Evolutionary conservation across 1,284 basidiomycete species (phyloP).

Genomic region (Boletus semigastroideus): DNA sequence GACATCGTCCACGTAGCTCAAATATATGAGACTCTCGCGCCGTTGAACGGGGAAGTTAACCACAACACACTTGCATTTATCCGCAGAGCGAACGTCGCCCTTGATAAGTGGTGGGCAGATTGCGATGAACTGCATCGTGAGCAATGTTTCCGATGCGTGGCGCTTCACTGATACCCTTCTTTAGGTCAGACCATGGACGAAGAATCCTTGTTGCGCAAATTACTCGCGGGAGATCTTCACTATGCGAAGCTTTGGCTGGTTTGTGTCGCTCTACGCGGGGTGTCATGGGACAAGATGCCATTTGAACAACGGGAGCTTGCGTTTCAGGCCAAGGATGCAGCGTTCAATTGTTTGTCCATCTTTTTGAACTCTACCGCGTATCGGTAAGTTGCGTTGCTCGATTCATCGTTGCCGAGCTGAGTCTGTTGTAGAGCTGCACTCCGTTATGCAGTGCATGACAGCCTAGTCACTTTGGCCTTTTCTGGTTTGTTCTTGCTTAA

Average conservation of each 20-base stretch:
- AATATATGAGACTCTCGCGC: constrained; percentile 85
- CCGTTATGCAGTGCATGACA: constrained; percentile 90
- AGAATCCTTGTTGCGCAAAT: constrained; percentile 79
- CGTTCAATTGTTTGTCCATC: constrained; percentile 78
- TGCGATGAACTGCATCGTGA: constrained; percentile 80
- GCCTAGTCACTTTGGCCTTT: constrained; percentile 88
- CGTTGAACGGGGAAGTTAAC: constrained; percentile 84
- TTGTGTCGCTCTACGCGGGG: constrained; percentile 87
- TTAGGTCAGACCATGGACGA: constrained; percentile 79
- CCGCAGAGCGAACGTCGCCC: constrained; percentile 77
- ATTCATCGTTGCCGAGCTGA: neutral
- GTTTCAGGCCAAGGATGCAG: constrained; percentile 91
- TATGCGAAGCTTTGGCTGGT: constrained; percentile 94
- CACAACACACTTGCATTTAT: constrained; percentile 84
- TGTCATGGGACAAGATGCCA: constrained; percentile 92
- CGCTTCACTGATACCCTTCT: constrained; percentile 9
- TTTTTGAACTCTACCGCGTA: constrained; percentile 79
- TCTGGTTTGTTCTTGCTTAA: constrained; percentile 91
- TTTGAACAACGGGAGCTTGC: constrained; percentile 92
- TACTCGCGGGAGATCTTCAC: constrained; percentile 84
- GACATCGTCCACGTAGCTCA: constrained; percentile 54
- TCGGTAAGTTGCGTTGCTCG: constrained; percentile 44
- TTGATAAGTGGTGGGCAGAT: constrained; percentile 88
- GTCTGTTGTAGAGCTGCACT: constrained; percentile 61
- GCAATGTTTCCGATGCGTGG: constrained; percentile 22